Conservation (phyloP, 2,329 filamentous ascomycete species). For the Fusarium nurragi region DNA sequence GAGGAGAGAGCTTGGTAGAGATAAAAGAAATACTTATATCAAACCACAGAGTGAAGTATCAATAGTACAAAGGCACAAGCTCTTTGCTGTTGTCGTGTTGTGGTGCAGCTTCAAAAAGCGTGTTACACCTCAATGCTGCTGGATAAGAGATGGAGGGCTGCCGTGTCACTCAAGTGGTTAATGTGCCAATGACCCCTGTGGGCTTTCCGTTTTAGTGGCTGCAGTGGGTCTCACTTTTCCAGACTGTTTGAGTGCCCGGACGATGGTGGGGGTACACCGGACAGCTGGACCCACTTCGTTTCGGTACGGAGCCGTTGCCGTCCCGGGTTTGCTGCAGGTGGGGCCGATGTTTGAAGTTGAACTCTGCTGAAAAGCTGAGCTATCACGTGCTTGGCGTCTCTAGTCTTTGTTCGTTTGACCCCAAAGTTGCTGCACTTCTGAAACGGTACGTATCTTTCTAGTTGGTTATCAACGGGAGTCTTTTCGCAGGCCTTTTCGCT, state of each 20-base stretch:
- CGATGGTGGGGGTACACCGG: neutral
- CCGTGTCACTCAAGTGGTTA: constrained; percentile 36
- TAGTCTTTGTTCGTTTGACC: constrained; percentile 14
- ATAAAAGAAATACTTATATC: neutral
- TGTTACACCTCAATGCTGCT: constrained; percentile 19
- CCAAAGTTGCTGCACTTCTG: constrained; percentile 10
- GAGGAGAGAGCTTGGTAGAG: neutral
- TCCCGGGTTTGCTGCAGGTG: constrained; percentile 3
- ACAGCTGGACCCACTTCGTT: constrained; percentile 12
- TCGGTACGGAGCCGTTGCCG: constrained; percentile 12
- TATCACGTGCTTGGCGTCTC: constrained; percentile 22
- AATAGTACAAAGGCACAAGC: neutral
- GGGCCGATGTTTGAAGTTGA: neutral
- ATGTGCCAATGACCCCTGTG: constrained; percentile 22
- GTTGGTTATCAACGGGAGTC: constrained; percentile 29
- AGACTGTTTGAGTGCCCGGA: neutral
- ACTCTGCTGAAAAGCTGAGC: neutral
- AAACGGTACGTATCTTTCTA: constrained; percentile 34
- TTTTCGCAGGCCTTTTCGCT: constrained; percentile 34
- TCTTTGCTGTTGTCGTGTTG: constrained; percentile 6
- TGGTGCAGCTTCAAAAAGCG: constrained; percentile 18
- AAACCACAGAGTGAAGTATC: constrained; percentile 6
- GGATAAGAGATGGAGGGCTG: constrained; percentile 31
- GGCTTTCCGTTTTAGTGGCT: constrained; percentile 27
- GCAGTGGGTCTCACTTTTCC: constrained; percentile 9